Conservation (phyloP, 768 basidiomycete genomes). For the Hypholoma sublateritium region DNA sequence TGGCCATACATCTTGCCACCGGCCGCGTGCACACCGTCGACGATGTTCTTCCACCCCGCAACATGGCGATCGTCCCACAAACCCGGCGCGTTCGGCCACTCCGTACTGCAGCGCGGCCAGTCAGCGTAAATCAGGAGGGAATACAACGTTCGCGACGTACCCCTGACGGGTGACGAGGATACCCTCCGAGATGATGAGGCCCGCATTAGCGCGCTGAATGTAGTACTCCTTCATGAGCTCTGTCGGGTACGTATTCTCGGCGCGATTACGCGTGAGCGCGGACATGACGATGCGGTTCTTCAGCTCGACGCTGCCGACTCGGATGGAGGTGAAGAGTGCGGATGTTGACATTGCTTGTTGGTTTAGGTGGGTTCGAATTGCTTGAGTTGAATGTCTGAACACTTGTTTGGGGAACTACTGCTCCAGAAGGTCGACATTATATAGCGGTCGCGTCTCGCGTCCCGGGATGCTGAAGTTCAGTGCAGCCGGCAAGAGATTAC, state of each 20-base stretch:
- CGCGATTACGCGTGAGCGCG: slow-evolving; percentile 39
- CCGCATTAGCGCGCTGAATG: slow-evolving; percentile 31
- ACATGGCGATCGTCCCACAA: slow-evolving; percentile 37
- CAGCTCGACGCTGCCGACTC: slow-evolving; percentile 32
- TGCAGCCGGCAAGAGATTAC: too few species aligned
- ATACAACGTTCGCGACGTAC: slow-evolving; percentile 11
- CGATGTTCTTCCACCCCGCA: slow-evolving; percentile 37
- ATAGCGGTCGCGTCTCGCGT: too few species aligned
- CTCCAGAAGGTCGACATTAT: too few species aligned
- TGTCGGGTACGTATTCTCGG: slow-evolving; percentile 34
- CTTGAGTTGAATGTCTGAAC: too few species aligned
- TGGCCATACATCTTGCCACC: slow-evolving; percentile 37
- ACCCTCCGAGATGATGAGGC: slow-evolving; percentile 34
- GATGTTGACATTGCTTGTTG: too few species aligned
- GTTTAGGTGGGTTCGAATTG: too few species aligned
- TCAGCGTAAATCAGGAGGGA: neutral
- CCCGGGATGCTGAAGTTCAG: too few species aligned
- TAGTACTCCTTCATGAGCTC: slow-evolving; percentile 35
- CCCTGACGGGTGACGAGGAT: slow-evolving; percentile 31
- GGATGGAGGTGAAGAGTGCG: slow-evolving; percentile 29
- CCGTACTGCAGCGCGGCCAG: slow-evolving; percentile 19
- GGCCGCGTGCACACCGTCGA: slow-evolving; percentile 37
- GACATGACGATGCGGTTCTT: slow-evolving; percentile 39
- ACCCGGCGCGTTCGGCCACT: slow-evolving; percentile 37
- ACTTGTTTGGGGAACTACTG: too few species aligned